Percentiles rank a stretch among this genome's conserved stretches.
Conservation (phyloP, 1,284 basidiomycete species). For the Cystobasidiaceae sp. region DNA sequence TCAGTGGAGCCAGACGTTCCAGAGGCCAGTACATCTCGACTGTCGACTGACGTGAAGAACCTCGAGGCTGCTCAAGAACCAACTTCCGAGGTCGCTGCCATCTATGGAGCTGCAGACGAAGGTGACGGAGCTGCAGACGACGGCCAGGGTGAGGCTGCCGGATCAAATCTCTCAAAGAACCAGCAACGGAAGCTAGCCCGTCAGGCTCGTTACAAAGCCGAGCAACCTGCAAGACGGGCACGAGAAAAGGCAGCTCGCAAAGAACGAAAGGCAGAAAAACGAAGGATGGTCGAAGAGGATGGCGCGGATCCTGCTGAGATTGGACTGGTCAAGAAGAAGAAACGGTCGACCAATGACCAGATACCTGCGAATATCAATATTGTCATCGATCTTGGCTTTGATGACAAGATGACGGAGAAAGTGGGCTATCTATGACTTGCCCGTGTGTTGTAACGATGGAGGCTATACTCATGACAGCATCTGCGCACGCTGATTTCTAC, state of each 20-base stretch:
- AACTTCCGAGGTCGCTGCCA: not conserved
- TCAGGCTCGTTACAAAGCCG: not conserved
- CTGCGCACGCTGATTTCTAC: slow-evolving; percentile 5
- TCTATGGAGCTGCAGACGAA: slow-evolving; percentile 1
- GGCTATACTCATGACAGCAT: not conserved
- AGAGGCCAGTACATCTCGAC: too few relatives aligned
- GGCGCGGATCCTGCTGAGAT: slow-evolving; percentile 26
- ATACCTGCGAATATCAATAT: not conserved
- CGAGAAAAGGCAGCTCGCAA: slow-evolving; percentile 26
- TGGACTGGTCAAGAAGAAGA: slow-evolving; percentile 11
- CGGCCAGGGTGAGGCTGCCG: not conserved
- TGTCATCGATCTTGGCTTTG: slow-evolving; percentile 87
- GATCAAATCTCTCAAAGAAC: slow-evolving; percentile 13
- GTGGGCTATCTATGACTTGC: slow-evolving; percentile 50
- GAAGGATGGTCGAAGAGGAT: slow-evolving; percentile 18
- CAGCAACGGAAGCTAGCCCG: slow-evolving; percentile 24
- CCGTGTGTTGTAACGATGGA: too few relatives aligned
- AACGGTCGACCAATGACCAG: not conserved
- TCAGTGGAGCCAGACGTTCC: too few relatives aligned
- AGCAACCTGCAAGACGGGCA: slow-evolving; percentile 14
- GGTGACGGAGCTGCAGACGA: not conserved
- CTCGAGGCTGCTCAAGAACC: too few relatives aligned
- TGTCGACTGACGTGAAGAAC: too few relatives aligned
- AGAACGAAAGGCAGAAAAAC: slow-evolving; percentile 24
- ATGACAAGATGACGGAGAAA: slow-evolving; percentile 88